These are phyloP conservation scores for Neofusicoccum laricinum DNA, from an alignment of 2,329 filamentous ascomycete species.

Conservation along the genomic window DNA sequence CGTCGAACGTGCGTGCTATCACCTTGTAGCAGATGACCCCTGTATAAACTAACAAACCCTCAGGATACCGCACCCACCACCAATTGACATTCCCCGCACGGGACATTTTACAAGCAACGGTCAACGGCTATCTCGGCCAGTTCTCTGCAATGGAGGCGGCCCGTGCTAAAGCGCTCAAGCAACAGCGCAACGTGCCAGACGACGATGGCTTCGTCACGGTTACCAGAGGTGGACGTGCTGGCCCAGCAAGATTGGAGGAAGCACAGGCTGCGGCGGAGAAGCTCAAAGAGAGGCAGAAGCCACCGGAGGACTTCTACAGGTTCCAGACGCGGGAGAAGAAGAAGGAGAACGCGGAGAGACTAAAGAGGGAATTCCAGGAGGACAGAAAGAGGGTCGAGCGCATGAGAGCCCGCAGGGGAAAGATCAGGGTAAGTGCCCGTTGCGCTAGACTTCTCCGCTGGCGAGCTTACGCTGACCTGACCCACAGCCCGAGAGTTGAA, in stretches of 20 bases:
- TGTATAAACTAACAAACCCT: background rate
- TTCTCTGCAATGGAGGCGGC: slow-evolving; percentile 68
- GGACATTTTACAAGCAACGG: slow-evolving; percentile 63
- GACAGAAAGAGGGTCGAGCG: slow-evolving; percentile 69
- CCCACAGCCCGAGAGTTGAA: slow-evolving; percentile 14
- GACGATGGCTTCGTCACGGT: slow-evolving; percentile 96
- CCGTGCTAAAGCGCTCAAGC: slow-evolving; percentile 59
- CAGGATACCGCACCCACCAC: slow-evolving; percentile 63
- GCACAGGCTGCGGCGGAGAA: slow-evolving; percentile 61
- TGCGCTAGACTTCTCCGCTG: background rate
- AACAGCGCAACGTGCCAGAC: slow-evolving; percentile 75
- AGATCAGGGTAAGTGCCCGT: slow-evolving; percentile 5
- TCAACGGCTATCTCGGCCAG: slow-evolving; percentile 83
- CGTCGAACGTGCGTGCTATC: slow-evolving; percentile 48
- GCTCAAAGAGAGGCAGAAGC: slow-evolving; percentile 57
- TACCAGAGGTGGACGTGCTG: slow-evolving; percentile 68
- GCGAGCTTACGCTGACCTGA: background rate
- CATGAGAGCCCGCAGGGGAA: slow-evolving; percentile 62
- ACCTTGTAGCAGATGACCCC: background rate
- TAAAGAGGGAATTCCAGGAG: slow-evolving; percentile 72
- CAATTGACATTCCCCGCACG: slow-evolving; percentile 68
- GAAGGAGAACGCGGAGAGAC: slow-evolving; percentile 68
- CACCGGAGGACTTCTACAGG: slow-evolving; percentile 72
- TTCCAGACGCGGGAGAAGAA: slow-evolving; percentile 79
- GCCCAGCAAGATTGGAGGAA: slow-evolving; percentile 72